Evolutionary conservation across 306 rosid species (phyloP).

Genomic region (Cucurbita pepo): DNA sequence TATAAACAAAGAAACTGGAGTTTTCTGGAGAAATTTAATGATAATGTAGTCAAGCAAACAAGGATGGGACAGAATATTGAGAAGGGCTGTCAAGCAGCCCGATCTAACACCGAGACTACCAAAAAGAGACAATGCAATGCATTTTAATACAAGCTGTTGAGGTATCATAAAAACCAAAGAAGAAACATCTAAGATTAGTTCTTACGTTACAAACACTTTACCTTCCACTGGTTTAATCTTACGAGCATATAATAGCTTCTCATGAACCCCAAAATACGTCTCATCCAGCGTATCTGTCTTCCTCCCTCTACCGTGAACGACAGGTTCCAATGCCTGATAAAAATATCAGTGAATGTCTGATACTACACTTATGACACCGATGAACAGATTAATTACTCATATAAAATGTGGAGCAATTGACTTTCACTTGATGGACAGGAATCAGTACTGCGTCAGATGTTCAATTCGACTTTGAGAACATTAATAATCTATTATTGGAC

Average conservation of each 20-base stretch:
- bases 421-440: not conserved
- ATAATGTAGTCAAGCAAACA: not conserved
- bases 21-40: not conserved
- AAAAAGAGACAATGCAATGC: not conserved
- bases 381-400: not conserved
- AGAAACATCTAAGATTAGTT: not conserved
- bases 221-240: slow-evolving; percentile 86
- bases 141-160: not conserved
- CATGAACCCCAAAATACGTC: slow-evolving; percentile 65
- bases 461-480: not conserved
- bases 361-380: not conserved
- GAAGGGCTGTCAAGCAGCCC: not conserved
- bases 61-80: not conserved
- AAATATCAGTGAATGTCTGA: not conserved
- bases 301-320: slow-evolving; percentile 94
- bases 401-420: not conserved
- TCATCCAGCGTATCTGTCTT: slow-evolving; percentile 51
- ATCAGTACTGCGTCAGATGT: not conserved
- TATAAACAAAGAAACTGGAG: not conserved
- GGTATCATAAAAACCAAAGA: not conserved
- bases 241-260: slow-evolving; percentile 76
- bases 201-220: not conserved
- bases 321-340: slow-evolving; percentile 66
- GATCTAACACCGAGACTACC: not conserved
- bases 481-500: not conserved